A percentile compares a stretch with the other conserved stretches of the same genome.
These are phyloP conservation scores for Pleurotus sapidus DNA, from an alignment of 768 basidiomycete species.

Conservation along the genomic window DNA sequence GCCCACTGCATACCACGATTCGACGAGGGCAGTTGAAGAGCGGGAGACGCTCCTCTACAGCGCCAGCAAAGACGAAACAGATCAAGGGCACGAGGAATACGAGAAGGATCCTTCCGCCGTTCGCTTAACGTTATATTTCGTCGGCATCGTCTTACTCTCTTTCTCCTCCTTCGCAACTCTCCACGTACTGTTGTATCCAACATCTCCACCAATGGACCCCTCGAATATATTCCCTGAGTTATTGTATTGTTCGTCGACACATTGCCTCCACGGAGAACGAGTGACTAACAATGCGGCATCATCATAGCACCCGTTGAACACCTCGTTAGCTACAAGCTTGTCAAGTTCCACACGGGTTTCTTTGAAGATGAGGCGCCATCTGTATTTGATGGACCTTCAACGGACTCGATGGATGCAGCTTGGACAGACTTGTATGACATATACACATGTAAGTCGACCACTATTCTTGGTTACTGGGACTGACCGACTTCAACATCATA, in stretches of 20 bases:
- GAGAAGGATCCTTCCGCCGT: neutral
- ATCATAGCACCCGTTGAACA: neutral
- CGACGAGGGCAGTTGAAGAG: no score
- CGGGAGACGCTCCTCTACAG: no score
- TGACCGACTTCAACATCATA: neutral
- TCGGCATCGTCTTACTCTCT: neutral
- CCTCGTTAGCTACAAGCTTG: neutral
- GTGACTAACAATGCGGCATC: neutral
- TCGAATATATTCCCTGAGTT: neutral
- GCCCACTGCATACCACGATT: no score
- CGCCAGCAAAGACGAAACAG: no score
- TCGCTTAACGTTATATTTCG: neutral
- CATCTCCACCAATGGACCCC: neutral
- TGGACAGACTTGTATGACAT: slow-evolving; percentile 17
- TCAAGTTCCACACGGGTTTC: slow-evolving; percentile 2
- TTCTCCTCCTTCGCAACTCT: neutral
- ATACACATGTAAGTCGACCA: slow-evolving; percentile 10
- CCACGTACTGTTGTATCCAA: neutral
- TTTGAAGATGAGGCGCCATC: slow-evolving; percentile 3
- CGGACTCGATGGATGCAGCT: slow-evolving; percentile 15
- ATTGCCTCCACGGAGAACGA: neutral
- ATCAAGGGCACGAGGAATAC: neutral
- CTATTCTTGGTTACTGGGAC: neutral
- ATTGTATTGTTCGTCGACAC: neutral
- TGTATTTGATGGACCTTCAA: slow-evolving; percentile 11